Evolutionary conservation across 441 rosid species (phyloP).

Genomic region (Gossypium schwendimanii): DNA sequence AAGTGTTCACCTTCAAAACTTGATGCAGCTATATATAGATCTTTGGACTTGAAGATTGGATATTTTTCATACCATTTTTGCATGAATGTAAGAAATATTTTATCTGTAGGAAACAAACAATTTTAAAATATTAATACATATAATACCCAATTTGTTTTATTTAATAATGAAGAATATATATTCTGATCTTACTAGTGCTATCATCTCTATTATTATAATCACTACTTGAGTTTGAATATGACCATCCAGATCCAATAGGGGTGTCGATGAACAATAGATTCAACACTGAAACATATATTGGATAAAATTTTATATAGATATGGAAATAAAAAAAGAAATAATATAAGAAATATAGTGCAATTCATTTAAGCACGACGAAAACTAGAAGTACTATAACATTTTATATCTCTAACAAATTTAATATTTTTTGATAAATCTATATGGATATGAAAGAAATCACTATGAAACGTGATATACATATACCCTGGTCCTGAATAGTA

Average conservation of each 20-base stretch:
- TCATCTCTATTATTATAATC: not conserved
- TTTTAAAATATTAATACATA: no score
- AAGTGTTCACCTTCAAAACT: not conserved
- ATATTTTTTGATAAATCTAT: no score
- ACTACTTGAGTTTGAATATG: not conserved
- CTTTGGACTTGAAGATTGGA: conserved; percentile 6
- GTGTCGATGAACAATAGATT: conserved; percentile 8
- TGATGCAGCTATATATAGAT: not conserved
- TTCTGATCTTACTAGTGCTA: not conserved
- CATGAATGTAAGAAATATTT: not conserved
- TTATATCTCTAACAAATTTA: no score
- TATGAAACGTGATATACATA: not conserved
- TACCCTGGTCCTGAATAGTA: not conserved
- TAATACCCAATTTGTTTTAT: not conserved
- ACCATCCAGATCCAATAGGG: conserved; percentile 7
- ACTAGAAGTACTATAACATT: no score
- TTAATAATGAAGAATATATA: not conserved
- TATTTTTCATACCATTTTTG: not conserved
- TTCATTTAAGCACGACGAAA: no score
- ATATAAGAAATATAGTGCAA: no score
- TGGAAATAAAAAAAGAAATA: no score
- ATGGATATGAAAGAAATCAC: no score
- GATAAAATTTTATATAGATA: not conserved
- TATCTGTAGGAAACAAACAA: not conserved
- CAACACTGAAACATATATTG: not conserved